A percentile compares a stretch with the other conserved stretches of the same genome.
Conservation (phyloP, 2,329 filamentous ascomycete genomes). For the Botrytis aclada region DNA sequence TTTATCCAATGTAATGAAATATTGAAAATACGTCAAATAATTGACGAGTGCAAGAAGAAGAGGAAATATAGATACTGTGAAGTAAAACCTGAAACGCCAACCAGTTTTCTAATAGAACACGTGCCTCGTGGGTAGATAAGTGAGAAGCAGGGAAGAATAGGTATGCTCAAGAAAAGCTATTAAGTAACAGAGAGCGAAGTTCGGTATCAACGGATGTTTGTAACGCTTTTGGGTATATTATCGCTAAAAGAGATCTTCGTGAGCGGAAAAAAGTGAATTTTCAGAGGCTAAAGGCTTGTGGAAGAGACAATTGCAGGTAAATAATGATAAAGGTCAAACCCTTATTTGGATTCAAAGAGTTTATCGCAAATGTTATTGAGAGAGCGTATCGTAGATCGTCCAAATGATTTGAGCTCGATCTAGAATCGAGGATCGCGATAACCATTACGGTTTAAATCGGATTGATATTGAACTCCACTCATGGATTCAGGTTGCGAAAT, state of each 20-base stretch:
- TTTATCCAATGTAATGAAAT: not conserved
- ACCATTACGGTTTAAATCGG: constrained; percentile 10
- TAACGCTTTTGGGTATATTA: not conserved
- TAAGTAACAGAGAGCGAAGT: not conserved
- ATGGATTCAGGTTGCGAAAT: constrained; percentile 53
- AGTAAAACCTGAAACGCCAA: not conserved
- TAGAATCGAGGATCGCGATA: constrained; percentile 19
- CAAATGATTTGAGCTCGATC: not conserved
- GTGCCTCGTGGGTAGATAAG: not conserved
- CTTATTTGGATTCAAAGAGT: not conserved
- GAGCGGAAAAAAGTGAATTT: not conserved
- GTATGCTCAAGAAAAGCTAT: not conserved
- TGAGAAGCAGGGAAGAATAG: not conserved
- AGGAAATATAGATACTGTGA: not conserved
- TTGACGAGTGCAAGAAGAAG: not conserved
- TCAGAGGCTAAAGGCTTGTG: not conserved
- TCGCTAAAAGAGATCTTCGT: not conserved
- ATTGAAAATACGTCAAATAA: not conserved
- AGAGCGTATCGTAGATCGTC: not conserved
- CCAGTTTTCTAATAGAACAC: constrained; percentile 14
- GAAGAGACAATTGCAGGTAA: not conserved
- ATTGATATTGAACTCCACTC: constrained; percentile 61
- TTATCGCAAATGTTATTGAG: not conserved
- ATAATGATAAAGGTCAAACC: not conserved
- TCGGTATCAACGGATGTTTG: not conserved